Evolutionary conservation across 2,329 filamentous ascomycete genomes (phyloP).

Genomic region (Diaporthe amygdali): DNA sequence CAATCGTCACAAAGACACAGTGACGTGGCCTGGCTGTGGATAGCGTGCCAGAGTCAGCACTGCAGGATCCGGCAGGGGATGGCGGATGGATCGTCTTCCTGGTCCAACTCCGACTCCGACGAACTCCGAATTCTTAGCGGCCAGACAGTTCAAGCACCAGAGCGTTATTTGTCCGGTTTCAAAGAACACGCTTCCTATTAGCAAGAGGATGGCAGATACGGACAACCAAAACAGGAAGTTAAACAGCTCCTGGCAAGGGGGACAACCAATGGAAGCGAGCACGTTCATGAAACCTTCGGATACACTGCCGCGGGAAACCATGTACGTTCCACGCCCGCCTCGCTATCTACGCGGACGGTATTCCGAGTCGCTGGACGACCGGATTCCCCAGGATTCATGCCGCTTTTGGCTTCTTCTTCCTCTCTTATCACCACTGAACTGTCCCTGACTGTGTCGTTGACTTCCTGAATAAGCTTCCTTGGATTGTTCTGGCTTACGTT

Average conservation of each 20-base stretch:
- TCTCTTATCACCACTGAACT: neutral
- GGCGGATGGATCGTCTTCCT: neutral
- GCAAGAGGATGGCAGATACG: neutral
- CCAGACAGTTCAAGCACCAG: neutral
- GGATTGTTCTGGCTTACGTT: neutral
- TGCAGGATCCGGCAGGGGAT: neutral
- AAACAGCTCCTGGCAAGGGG: neutral
- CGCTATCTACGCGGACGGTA: neutral
- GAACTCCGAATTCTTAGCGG: neutral
- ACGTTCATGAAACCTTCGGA: neutral
- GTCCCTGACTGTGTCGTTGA: neutral
- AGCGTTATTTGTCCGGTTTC: neutral
- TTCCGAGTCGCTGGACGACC: neutral
- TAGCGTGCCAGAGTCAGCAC: neutral
- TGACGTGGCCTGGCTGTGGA: neutral
- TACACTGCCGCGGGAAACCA: neutral
- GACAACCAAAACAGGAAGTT: neutral
- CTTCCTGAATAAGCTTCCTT: neutral
- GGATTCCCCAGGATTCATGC: neutral
- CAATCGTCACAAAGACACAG: neutral
- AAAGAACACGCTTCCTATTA: neutral
- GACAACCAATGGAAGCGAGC: neutral
- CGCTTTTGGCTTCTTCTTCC: neutral
- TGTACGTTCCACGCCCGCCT: neutral
- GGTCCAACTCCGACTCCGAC: neutral